These are phyloP conservation scores for Pestalotiopsis sp. DNA, from an alignment of 2,329 filamentous ascomycete genomes.

Conservation along the genomic window DNA sequence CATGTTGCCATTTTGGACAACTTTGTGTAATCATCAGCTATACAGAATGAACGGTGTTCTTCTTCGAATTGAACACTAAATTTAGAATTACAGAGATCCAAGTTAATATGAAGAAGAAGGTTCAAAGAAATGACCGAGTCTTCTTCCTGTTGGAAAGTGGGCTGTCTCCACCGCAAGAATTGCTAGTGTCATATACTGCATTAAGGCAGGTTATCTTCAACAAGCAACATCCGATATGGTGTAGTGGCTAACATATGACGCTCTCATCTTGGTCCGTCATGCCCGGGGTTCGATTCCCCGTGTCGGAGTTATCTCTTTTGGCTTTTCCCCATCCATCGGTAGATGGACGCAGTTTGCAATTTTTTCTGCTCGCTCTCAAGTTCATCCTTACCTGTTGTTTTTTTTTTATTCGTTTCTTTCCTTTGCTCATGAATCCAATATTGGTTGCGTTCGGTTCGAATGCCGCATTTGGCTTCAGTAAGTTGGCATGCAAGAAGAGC, in stretches of 20 bases:
- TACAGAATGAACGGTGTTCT: too few relatives aligned
- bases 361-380: not conserved
- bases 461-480: not conserved
- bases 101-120: too few relatives aligned
- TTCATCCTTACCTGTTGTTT: not conserved
- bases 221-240: slow-evolving; percentile 33
- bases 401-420: not conserved
- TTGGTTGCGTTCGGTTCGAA: not conserved
- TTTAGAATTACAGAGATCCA: too few relatives aligned
- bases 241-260: slow-evolving; percentile 38
- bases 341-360: not conserved
- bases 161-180: too few relatives aligned
- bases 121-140: too few relatives aligned
- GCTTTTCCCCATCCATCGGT: not conserved
- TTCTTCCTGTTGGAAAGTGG: too few relatives aligned
- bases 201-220: not conserved
- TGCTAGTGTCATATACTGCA: not conserved
- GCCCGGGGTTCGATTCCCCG: slow-evolving; percentile 33
- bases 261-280: slow-evolving; percentile 31
- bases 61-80: too few relatives aligned
- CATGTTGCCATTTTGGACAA: too few relatives aligned
- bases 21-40: too few relatives aligned
- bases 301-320: slow-evolving; percentile 20
- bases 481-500: not conserved
- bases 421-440: not conserved